Percentiles rank a stretch among this genome's conserved stretches.
Evolutionary conservation across 345 rosid genomes (phyloP).

Genomic region (Cardamine chenopodiifolia): DNA sequence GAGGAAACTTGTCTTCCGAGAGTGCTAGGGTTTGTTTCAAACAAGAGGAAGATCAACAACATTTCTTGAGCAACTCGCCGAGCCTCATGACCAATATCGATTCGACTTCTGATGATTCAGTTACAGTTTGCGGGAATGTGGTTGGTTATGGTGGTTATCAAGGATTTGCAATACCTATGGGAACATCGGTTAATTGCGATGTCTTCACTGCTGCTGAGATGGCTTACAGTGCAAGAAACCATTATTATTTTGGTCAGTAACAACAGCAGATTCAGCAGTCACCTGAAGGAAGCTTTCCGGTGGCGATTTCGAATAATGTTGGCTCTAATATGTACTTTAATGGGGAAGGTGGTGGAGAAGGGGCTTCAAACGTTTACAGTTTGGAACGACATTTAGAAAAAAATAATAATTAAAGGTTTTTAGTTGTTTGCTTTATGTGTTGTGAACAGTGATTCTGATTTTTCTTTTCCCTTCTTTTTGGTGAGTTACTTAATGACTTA

Average conservation of each 20-base stretch:
- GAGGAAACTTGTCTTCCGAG: constrained; percentile 27
- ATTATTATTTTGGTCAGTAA: constrained; percentile 51
- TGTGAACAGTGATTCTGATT: constrained; percentile 21
- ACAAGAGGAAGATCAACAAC: constrained; percentile 61
- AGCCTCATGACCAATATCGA: constrained; percentile 47
- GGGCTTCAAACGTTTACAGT: constrained; percentile 58
- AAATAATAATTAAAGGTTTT: not conserved
- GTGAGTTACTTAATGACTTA: constrained; percentile 12
- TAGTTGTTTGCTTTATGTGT: constrained; percentile 25
- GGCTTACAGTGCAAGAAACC: constrained; percentile 50
- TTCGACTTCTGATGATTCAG: constrained; percentile 51
- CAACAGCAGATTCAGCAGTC: constrained; percentile 22
- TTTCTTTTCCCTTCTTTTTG: not conserved
- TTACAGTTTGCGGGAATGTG: constrained; percentile 47
- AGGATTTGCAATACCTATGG: constrained; percentile 47
- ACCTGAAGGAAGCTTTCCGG: constrained; percentile 23
- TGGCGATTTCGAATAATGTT: constrained; percentile 40
- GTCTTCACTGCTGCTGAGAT: constrained; percentile 40
- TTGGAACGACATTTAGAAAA: constrained; percentile 55
- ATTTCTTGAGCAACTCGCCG: constrained; percentile 50
- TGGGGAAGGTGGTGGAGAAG: constrained; percentile 52
- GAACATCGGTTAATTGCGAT: constrained; percentile 41
- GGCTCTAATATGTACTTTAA: constrained; percentile 45
- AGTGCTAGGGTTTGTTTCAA: constrained; percentile 58
- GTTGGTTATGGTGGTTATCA: constrained; percentile 45